Evolutionary conservation across 768 basidiomycete genomes (phyloP), one percentile per base, ranked within the genome.

Genomic region (Sporobolomyces pararoseus): DNA sequence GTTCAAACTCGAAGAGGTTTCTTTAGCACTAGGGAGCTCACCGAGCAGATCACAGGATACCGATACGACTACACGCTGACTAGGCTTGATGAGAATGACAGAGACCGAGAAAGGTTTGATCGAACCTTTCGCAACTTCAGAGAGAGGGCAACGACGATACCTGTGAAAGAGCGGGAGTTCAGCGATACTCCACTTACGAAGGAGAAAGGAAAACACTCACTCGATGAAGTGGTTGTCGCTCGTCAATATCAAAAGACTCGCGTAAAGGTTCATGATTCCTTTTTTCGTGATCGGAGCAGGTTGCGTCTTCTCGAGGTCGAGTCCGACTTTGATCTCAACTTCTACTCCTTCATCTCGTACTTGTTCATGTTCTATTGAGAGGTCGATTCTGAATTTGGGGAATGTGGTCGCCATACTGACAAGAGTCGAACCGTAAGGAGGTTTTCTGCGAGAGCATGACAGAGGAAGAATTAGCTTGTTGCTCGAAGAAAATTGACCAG

Each of bases 1-100:
- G 65, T 7, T 12, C 25, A 16, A 25, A 6, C 37, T 39, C 57
- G 25, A 13, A 47, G 23, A 12, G 13, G 10, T 7, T 14, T 12
- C 10, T 12, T 6, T 12, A 12, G 13, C 21, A 14, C 7, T 14
- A 23, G 6, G 6, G 12, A 23, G 12, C 72, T 9, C 57, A 74
- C 74, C 76, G 34, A 75, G 32, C 4, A 65, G 34, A 10, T 76
- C 76, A 57, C 76, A 76, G 1, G 63, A 54, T 0, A 68, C 63
- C 12, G 67, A 63, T n/a, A 49, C 63, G 27, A 70, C 27, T 57
- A 76, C 58, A 16, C 73, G 52, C 42, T 77, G 76, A 23, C 65
- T 68, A 0, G 76, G 76, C 53, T 72, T 75, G 66, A 69, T 58
- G 42, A 77, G 73, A 4, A 70, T 10, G 47, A 71, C 66, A 0